These are phyloP conservation scores for Cyclocybe aegerita DNA, from an alignment of 768 basidiomycete genomes.

Conservation along the genomic window DNA sequence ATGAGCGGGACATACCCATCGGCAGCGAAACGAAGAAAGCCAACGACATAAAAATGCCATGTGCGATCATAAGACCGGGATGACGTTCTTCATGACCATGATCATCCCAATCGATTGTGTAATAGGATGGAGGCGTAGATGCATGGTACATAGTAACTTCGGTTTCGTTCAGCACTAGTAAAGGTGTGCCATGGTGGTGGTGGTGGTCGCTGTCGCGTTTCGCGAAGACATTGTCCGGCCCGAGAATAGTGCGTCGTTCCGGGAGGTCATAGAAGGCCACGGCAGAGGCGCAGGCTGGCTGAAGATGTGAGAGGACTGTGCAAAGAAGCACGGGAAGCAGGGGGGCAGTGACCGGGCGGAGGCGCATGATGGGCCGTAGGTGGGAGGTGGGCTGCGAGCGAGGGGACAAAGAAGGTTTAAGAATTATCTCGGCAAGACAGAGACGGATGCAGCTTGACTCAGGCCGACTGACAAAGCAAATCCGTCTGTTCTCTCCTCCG, in stretches of 20 bases:
- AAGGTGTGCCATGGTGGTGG: conserved; percentile 50
- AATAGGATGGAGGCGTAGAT: conserved; percentile 80
- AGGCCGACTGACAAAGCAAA: conserved; percentile 24
- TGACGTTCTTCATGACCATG: conserved; percentile 44
- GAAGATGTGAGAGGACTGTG: conserved; percentile 2
- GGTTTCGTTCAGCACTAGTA: conserved; percentile 75
- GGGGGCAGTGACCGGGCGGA: conserved; percentile 8
- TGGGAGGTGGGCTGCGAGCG: background rate
- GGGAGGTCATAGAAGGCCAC: background rate
- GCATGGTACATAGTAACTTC: conserved; percentile 62
- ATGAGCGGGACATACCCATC: conserved; percentile 49
- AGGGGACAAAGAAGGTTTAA: conserved; percentile 2
- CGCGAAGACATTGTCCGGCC: background rate
- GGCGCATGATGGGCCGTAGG: conserved; percentile 12
- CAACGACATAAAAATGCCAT: conserved; percentile 69
- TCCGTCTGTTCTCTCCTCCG: conserved; percentile 1
- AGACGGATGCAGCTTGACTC: conserved; percentile 22
- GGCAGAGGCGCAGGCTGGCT: conserved; percentile 7
- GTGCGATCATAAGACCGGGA: conserved; percentile 71
- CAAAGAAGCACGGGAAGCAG: conserved; percentile 7
- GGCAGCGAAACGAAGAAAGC: conserved; percentile 88
- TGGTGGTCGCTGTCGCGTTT: conserved; percentile 42
- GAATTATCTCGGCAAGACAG: conserved; percentile 14
- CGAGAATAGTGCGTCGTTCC: background rate
- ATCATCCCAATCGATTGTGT: conserved; percentile 73